Evolutionary conservation across 257 asterid genomes (phyloP), one percentile per base, ranked within the genome.

Genomic region (Solanum ahanhuiri): DNA sequence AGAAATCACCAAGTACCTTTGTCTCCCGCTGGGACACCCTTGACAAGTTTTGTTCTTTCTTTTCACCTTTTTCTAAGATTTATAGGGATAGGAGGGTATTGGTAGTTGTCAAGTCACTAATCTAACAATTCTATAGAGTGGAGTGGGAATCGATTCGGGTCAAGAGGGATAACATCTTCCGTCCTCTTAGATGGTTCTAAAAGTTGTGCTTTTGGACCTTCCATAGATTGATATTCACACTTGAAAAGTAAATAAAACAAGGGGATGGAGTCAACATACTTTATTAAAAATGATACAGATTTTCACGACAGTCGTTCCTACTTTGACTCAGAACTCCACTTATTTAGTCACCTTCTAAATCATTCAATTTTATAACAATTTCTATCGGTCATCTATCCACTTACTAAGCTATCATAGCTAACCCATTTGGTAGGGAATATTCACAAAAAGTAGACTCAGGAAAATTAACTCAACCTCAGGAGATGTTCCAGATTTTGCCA

Each of bases 401-500:
- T 37, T 73, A 72, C 81, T 72, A 72, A 37, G 82, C 25, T 73
- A 37, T 75, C 58, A 75, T 75, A 22, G n/a, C 22, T 12, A 75
- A 39, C 58, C 17, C 33, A 39, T 73, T 37, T 35, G 57, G 57
- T 37, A 20, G 28, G n/a, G 43, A 69, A 30, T 69, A 30, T 30
- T 69, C 15, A 69, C 12, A 5, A 69, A 69, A 69, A 69, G 23
- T 12, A 69, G 7, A 31, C 77, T 31, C 17, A 2, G 11, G 11
- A 1, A 22, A 35, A 4, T 37, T 34, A 35, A 17, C 82, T 73
- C 31, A 73, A 73, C 54, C 39, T 73, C 20, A 94, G 75, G 98
- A 95, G 92, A 95, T 93, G 41, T 23, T 95, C 41, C n/a, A 94
- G 87, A 90, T 93, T 72, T 82, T 94, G 86, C 98, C 98, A n/a